A percentile compares a stretch with the other conserved stretches of the same genome.
Conservation (phyloP, 2,329 filamentous ascomycete species). For the Ascomycota sp. region DNA sequence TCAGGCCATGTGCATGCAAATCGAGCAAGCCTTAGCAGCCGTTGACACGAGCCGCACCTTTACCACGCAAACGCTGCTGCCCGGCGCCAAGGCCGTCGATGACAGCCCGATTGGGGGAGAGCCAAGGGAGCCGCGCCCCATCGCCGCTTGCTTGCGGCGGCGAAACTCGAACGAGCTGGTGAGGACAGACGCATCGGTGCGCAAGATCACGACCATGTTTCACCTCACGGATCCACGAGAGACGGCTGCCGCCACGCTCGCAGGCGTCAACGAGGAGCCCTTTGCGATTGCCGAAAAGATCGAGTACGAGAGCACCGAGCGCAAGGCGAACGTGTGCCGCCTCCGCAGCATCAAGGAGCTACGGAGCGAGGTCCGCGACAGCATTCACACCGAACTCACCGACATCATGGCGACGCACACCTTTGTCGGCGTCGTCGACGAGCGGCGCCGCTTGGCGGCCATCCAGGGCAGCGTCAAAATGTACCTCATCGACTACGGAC, state of each 20-base stretch:
- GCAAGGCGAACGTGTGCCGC: conserved; percentile 47
- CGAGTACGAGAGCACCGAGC: conserved; percentile 53
- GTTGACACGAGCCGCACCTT: conserved; percentile 92
- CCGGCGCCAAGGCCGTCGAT: conserved; percentile 27
- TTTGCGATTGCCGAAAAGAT: conserved; percentile 24
- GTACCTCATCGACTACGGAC: conserved; percentile 82
- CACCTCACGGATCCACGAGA: conserved; percentile 24
- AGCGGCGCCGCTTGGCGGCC: conserved; percentile 67
- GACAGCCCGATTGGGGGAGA: conserved; percentile 9
- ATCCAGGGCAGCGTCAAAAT: conserved; percentile 86
- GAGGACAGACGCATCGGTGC: conserved; percentile 67
- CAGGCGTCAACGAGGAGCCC: conserved; percentile 13
- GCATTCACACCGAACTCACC: conserved; percentile 68
- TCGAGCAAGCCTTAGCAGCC: conserved; percentile 57
- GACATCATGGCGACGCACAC: conserved; percentile 76
- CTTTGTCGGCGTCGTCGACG: conserved; percentile 85
- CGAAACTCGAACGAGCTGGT: conserved; percentile 55
- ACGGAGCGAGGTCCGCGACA: conserved; percentile 57
- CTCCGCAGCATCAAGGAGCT: conserved; percentile 75
- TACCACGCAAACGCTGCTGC: conserved; percentile 77
- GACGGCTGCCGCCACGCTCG: too few species aligned
- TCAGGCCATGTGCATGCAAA: conserved; percentile 61
- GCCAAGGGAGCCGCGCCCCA: conserved; percentile 12
- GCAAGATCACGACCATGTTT: conserved; percentile 96
- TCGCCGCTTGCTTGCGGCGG: conserved; percentile 17